Percentiles rank a stretch among this genome's conserved stretches.
Evolutionary conservation across 169 alveolate species (phyloP).

Genomic region (Eimeria acervulina): DNA sequence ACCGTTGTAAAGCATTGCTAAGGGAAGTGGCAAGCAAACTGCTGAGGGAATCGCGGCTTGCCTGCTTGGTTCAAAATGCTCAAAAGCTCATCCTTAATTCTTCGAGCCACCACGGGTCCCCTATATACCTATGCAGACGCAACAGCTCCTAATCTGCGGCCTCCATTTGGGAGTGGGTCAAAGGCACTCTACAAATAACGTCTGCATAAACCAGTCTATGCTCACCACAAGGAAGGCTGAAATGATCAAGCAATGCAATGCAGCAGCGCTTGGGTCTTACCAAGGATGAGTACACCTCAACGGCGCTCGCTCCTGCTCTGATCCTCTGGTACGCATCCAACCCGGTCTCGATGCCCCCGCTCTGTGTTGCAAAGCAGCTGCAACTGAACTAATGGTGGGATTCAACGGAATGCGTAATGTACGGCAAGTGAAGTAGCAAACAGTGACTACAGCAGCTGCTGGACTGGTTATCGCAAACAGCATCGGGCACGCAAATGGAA

Average conservation of each 20-base stretch:
- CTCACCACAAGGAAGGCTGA: neutral
- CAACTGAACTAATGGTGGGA: neutral
- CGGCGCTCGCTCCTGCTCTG: constrained; percentile 93
- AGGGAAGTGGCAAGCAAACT: neutral
- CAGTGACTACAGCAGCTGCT: neutral
- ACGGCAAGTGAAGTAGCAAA: neutral
- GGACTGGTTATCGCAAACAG: neutral
- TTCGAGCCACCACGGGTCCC: constrained; percentile 82
- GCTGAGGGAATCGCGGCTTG: neutral
- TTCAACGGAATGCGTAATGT: neutral
- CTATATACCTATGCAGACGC: constrained; percentile 72
- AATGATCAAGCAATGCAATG: neutral
- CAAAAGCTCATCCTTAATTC: constrained; percentile 81
- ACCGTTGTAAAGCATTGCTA: neutral
- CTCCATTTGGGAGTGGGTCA: neutral
- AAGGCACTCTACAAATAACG: neutral
- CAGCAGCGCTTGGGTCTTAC: constrained; percentile 80
- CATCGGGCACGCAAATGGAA: neutral
- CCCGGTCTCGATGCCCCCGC: constrained; percentile 93
- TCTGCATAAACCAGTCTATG: neutral
- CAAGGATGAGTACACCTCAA: constrained; percentile 91
- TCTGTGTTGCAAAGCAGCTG: constrained; percentile 54
- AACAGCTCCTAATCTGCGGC: neutral
- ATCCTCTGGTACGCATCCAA: constrained; percentile 91
- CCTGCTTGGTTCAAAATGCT: constrained; percentile 78